Evolutionary conservation across 192 early-diverging fungal species (phyloP).

Genomic region (Linnemannia schmuckeri): DNA sequence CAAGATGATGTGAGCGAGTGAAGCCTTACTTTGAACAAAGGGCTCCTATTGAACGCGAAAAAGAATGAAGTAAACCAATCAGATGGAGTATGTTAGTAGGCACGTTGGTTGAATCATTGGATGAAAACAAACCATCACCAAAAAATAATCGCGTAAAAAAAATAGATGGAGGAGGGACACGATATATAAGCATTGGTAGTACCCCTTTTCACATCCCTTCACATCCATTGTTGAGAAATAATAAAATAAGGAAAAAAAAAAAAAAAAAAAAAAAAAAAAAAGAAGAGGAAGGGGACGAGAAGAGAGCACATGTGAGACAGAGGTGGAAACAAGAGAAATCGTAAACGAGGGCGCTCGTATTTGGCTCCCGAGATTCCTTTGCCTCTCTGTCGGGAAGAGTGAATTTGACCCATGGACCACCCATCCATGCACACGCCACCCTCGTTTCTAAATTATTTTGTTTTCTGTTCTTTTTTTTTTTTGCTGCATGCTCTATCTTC

Average conservation of each 20-base stretch:
- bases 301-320: background rate
- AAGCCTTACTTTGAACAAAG: constrained; percentile 71
- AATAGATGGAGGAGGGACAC: background rate
- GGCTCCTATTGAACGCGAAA: constrained; percentile 63
- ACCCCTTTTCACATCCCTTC: background rate
- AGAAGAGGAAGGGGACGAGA: background rate
- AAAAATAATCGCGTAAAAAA: constrained; percentile 16
- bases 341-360: background rate
- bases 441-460: background rate
- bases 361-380: background rate
- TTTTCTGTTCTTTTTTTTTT: background rate
- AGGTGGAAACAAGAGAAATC: background rate
- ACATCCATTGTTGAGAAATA: background rate
- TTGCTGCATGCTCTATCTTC: background rate
- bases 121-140: constrained; percentile 20
- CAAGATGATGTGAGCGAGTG: background rate
- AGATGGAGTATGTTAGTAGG: background rate
- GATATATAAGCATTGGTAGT: constrained; percentile 13
- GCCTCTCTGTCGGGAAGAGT: background rate
- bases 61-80: background rate
- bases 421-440: background rate
- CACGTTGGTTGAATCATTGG: constrained; percentile 48
- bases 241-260: background rate
- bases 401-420: background rate
- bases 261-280: background rate